Evolutionary conservation across 768 basidiomycete species (phyloP), one percentile per base, ranked within the genome.

Genomic region (Naganishia antarctica): DNA sequence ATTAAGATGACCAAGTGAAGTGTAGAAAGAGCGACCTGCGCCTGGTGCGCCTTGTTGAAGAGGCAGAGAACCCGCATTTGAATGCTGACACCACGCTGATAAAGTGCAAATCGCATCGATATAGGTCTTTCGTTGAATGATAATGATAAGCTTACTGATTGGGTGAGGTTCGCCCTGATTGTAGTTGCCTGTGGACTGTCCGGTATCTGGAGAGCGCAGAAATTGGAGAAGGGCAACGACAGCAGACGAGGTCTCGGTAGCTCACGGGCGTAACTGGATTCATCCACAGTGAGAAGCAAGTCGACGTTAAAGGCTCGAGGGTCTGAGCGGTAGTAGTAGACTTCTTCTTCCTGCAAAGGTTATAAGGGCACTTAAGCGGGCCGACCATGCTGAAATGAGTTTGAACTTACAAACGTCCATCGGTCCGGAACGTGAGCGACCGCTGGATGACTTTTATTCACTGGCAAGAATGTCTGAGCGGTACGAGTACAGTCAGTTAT

Each of bases 1-100:
- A 70, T 85, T 86, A 59, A 85, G 77, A 73, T 93, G 90, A 0
- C 90, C 90, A 0, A 91, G 81, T 66, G 85, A 82, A 0, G 90
- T 91, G 74, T 89, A 91, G 79, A 88, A 91, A 70, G 88, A 89
- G 40, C 90, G 82, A 23, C 89, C 90, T 2, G 85, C 82, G 45
- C 71, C 70, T 0, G 43, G 73, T 70, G 26, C 81, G 74, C 21
- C 80, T 76, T 58, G 23, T 18, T 58, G 16, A 0, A 76, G 60
- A 28, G 72, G 74, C 67, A 83, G 80, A 3, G 84, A 83, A 0
- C 88, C 88, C 29, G 86, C 84, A 18, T 87, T 87, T 2, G 80
- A 82, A 68, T 87, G 85, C 76, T 90, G 89, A 74, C 83, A 91
- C 90, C 89, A 92, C 23, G 91, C 53, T 57, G 11, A 43, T 2